phyloP scores from a whole-genome alignment of 139 green algal species.

The Chlorella vulgaris region DNA sequence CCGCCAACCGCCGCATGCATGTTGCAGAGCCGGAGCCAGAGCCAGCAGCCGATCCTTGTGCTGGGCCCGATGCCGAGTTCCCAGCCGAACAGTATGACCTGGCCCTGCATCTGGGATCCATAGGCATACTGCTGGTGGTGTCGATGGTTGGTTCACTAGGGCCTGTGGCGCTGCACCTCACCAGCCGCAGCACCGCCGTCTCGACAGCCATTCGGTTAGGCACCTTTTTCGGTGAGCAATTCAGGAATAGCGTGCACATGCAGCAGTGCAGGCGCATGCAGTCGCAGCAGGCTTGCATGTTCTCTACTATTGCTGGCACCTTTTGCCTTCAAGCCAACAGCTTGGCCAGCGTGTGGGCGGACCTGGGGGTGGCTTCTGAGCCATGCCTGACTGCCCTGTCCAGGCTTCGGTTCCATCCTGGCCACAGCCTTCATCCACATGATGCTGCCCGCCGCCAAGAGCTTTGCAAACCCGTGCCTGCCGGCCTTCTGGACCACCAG shows the following conservation, averaged over 20 bases:
- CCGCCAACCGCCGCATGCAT: too few relatives aligned
- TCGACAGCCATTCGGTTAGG: not conserved
- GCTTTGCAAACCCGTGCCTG: conserved; percentile 41
- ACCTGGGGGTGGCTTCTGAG: too few relatives aligned
- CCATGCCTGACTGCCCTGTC: too few relatives aligned
- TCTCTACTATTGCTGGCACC: too few relatives aligned
- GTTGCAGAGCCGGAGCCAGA: not conserved
- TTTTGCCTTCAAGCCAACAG: too few relatives aligned
- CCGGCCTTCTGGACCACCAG: conserved; percentile 6
- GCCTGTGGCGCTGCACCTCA: conserved; percentile 14
- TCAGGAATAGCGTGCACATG: not conserved
- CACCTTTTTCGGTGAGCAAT: conserved; percentile 11
- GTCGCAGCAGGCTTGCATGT: not conserved
- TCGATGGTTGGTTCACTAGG: conserved; percentile 5
- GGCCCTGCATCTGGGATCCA: not conserved
- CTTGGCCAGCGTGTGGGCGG: too few relatives aligned
- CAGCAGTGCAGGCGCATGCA: too few relatives aligned
- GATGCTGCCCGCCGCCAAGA: conserved; percentile 38
- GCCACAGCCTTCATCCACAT: conserved; percentile 66
- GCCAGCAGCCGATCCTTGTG: not conserved
- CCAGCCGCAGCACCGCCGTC: not conserved
- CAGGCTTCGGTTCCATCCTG: conserved; percentile 41
- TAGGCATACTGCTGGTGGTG: conserved; percentile 6
- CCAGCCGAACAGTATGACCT: not conserved
- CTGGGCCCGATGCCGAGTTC: not conserved